phyloP scores from a whole-genome alignment of 768 basidiomycete species.

The Pleurotus tuoliensis region DNA sequence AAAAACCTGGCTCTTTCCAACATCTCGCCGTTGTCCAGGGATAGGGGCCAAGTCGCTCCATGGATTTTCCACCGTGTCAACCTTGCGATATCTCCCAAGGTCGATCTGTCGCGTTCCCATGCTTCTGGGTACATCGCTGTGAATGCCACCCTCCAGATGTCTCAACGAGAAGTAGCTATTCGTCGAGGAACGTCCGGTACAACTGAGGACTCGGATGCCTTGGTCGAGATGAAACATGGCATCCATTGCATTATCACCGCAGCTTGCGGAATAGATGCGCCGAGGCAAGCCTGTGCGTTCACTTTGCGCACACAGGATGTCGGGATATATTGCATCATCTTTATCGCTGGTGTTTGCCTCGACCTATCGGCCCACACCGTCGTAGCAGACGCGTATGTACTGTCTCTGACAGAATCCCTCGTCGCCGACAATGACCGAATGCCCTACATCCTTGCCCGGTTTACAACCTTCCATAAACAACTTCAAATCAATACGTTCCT shows the following conservation, averaged over 20 bases:
- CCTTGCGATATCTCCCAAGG: too few relatives aligned
- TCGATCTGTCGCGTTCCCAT: too few relatives aligned
- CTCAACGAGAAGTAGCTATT: too few relatives aligned
- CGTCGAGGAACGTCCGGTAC: too few relatives aligned
- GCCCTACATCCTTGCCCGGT: neutral
- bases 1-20: too few relatives aligned
- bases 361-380: slow-evolving; percentile 48
- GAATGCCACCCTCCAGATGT: too few relatives aligned
- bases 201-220: neutral
- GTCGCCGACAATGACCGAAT: slow-evolving; percentile 3
- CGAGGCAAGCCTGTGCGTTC: slow-evolving; percentile 15
- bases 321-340: slow-evolving; percentile 34
- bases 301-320: slow-evolving; percentile 7
- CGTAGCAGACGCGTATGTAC: slow-evolving; percentile 43
- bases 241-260: slow-evolving; percentile 7
- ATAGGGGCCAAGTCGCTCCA: too few relatives aligned
- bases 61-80: too few relatives aligned
- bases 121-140: too few relatives aligned
- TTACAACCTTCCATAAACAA: neutral
- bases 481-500: slow-evolving; percentile 7
- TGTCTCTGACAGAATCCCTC: slow-evolving; percentile 27
- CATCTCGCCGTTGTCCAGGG: too few relatives aligned
- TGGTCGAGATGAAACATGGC: slow-evolving; percentile 11
- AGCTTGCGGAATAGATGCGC: neutral
- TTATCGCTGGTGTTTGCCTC: slow-evolving; percentile 40